phyloP scores from a whole-genome alignment of 805 yeast species.

The Candida caryicola region DNA sequence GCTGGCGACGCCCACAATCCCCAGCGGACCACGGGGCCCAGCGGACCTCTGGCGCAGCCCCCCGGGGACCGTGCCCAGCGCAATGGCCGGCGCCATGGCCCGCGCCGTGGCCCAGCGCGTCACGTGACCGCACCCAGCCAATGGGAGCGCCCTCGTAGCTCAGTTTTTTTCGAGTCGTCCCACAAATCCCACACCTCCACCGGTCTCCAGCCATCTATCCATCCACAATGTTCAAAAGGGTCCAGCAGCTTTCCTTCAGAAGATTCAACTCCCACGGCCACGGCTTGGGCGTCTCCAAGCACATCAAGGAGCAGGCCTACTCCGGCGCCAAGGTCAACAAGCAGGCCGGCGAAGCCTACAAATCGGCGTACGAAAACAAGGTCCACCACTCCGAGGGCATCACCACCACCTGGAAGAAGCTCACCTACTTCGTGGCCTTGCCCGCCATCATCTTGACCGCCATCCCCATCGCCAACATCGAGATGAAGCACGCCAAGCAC shows the following conservation, averaged over 20 bases:
- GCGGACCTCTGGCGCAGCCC: too few relatives aligned
- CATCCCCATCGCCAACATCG: slow-evolving; percentile 76
- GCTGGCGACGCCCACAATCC: too few relatives aligned
- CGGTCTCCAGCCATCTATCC: too few relatives aligned
- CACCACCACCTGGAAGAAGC: slow-evolving; percentile 78
- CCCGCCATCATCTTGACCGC: slow-evolving; percentile 80
- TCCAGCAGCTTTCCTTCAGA: slow-evolving; percentile 34
- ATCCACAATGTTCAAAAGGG: slow-evolving; percentile 33
- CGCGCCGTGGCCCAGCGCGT: too few relatives aligned
- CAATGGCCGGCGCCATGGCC: too few relatives aligned
- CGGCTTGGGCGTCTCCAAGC: slow-evolving; percentile 40
- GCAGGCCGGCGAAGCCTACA: slow-evolving; percentile 71
- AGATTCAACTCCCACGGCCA: slow-evolving; percentile 42
- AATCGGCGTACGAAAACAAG: slow-evolving; percentile 58
- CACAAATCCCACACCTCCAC: too few relatives aligned
- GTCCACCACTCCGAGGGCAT: slow-evolving; percentile 78
- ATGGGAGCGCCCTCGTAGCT: too few relatives aligned
- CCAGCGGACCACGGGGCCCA: too few relatives aligned
- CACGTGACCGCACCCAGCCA: too few relatives aligned
- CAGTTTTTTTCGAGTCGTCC: too few relatives aligned
- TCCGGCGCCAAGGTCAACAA: slow-evolving; percentile 40
- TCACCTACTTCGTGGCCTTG: slow-evolving; percentile 73
- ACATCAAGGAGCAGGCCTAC: slow-evolving; percentile 39
- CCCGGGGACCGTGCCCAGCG: too few relatives aligned
- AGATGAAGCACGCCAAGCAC: slow-evolving; percentile 87